A percentile compares a stretch with the other conserved stretches of the same genome.
Conservation (phyloP, 179 eudicot genomes). For the Beta corolliflora region DNA sequence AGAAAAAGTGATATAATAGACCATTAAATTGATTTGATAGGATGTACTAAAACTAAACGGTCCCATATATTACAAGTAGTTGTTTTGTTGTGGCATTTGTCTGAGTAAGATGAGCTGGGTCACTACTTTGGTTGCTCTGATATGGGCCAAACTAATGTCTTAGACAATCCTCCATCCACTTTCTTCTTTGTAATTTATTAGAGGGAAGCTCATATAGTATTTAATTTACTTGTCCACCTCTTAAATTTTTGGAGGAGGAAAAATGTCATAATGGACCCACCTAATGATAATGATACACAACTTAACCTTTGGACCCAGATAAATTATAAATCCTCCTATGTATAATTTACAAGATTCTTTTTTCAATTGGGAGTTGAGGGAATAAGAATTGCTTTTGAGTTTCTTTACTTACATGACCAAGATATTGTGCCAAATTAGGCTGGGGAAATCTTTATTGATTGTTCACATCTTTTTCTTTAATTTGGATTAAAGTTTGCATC, state of each 20-base stretch:
- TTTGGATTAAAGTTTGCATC: constrained; percentile 36
- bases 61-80: constrained; percentile 9
- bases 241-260: constrained; percentile 1
- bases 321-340: background rate
- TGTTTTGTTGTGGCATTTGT: background rate
- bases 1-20: background rate
- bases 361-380: constrained; percentile 6
- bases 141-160: constrained; percentile 14
- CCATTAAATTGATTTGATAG: background rate
- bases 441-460: constrained; percentile 27
- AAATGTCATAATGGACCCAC: constrained; percentile 21
- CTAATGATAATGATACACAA: constrained; percentile 21
- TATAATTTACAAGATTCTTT: constrained; percentile 18
- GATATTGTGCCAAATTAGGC: constrained; percentile 22
- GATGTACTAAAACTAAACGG: background rate
- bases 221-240: constrained; percentile 5
- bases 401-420: constrained; percentile 19
- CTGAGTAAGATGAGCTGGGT: constrained; percentile 6
- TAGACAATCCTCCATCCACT: constrained; percentile 20
- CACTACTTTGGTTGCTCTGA: background rate
- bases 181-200: constrained; percentile 6
- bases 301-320: constrained; percentile 22
- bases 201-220: constrained; percentile 1
- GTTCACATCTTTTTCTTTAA: constrained; percentile 28
- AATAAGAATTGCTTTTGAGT: constrained; percentile 4